Evolutionary conservation across 805 yeast species (phyloP).

Genomic region (Candida ascalaphidarum): DNA sequence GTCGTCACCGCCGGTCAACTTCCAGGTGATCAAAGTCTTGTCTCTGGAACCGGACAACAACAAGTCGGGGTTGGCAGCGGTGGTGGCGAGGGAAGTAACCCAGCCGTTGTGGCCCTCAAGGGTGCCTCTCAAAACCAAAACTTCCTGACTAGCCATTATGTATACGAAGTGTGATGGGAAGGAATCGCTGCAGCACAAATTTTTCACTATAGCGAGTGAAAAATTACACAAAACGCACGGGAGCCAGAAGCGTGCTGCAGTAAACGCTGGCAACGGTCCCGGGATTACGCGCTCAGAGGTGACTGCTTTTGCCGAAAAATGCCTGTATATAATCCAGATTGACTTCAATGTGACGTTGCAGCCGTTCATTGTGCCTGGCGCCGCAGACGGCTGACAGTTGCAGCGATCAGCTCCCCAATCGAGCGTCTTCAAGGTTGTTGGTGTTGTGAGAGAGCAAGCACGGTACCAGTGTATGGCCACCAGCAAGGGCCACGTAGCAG

Average conservation of each 20-base stretch:
- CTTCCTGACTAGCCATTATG: slow-evolving; percentile 79
- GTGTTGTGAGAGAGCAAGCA: too few species aligned
- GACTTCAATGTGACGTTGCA: too few species aligned
- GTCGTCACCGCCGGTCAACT: slow-evolving; percentile 90
- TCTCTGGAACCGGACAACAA: slow-evolving; percentile 98
- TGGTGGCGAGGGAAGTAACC: slow-evolving; percentile 98
- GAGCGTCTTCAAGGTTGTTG: too few species aligned
- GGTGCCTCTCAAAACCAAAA: slow-evolving; percentile 99
- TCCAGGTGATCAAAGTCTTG: slow-evolving; percentile 97
- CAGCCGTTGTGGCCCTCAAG: slow-evolving; percentile 82
- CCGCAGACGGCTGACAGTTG: too few species aligned
- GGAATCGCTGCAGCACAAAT: slow-evolving; percentile 1
- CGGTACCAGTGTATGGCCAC: too few species aligned
- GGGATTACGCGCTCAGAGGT: slow-evolving; percentile 27
- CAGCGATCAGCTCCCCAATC: too few species aligned
- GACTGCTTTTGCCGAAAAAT: slow-evolving; percentile 27
- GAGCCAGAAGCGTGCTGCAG: slow-evolving; percentile 9
- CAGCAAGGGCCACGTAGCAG: too few species aligned
- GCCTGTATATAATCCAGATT: too few species aligned
- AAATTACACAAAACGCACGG: background rate
- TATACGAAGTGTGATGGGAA: slow-evolving; percentile 2
- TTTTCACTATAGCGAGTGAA: slow-evolving; percentile 1
- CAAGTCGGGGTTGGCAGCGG: slow-evolving; percentile 96
- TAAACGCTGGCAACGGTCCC: slow-evolving; percentile 22
- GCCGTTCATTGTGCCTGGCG: too few species aligned